These are phyloP conservation scores for Ceratocystis destructans DNA, from an alignment of 2,329 filamentous ascomycete genomes.

Conservation along the genomic window DNA sequence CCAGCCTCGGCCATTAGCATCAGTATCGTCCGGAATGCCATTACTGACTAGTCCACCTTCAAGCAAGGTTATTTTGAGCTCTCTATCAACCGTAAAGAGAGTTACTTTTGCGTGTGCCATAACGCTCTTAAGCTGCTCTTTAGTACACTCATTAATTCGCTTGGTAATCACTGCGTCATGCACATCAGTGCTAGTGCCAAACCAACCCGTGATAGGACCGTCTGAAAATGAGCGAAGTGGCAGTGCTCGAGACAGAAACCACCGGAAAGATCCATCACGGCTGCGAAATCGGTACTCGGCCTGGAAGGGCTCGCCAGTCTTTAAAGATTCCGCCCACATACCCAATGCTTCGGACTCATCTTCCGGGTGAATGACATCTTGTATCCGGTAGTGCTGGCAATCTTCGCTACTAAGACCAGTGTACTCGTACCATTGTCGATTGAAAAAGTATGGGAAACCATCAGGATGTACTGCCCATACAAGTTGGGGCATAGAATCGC, in stretches of 20 bases:
- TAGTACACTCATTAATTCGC: conserved; percentile 50
- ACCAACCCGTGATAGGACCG: conserved; percentile 63
- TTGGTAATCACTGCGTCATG: conserved; percentile 55
- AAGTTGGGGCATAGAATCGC: conserved; percentile 57
- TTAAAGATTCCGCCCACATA: conserved; percentile 48
- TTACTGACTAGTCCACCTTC: conserved; percentile 53
- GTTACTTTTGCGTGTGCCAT: conserved; percentile 63
- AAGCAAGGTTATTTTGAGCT: conserved; percentile 50
- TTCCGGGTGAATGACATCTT: conserved; percentile 53
- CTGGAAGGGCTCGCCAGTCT: conserved; percentile 53
- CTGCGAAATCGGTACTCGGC: conserved; percentile 58
- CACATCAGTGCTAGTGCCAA: conserved; percentile 65
- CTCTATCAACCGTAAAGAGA: conserved; percentile 55
- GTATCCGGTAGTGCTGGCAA: conserved; percentile 50
- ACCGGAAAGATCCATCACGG: conserved; percentile 57
- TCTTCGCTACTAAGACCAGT: conserved; percentile 52
- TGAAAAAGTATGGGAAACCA: conserved; percentile 59
- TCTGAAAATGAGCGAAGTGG: conserved; percentile 52
- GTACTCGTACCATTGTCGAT: conserved; percentile 65
- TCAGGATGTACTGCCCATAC: conserved; percentile 61
- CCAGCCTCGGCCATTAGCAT: conserved; percentile 32
- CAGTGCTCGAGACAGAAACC: conserved; percentile 62
- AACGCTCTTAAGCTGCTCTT: conserved; percentile 58
- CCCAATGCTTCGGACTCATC: conserved; percentile 44
- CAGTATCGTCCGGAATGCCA: conserved; percentile 25